Percentiles rank a stretch among this genome's conserved stretches.
Conservation (phyloP, 352 stramenopile genomes). For the Phytophthora crassamura region DNA sequence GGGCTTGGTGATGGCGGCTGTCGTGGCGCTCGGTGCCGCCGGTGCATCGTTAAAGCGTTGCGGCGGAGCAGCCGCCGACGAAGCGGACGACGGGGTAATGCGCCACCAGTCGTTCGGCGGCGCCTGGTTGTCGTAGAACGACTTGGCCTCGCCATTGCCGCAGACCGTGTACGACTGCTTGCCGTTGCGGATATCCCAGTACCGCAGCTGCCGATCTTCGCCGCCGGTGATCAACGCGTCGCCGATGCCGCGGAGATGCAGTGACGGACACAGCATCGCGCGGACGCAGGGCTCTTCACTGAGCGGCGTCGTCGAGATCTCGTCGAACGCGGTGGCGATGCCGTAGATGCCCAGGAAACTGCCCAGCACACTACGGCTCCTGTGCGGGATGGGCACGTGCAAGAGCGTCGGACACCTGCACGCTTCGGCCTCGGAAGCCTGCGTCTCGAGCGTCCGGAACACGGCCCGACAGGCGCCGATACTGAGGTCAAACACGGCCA, state of each 20-base stretch:
- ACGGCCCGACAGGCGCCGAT: conserved; percentile 92
- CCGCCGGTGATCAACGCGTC: conserved; percentile 94
- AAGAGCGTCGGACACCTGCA: conserved; percentile 77
- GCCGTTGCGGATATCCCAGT: conserved; percentile 96
- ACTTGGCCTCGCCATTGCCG: conserved; percentile 86
- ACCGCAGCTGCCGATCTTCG: conserved; percentile 95
- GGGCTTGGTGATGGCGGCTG: conserved; percentile 68
- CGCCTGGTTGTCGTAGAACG: conserved; percentile 88
- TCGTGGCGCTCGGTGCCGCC: conserved; percentile 32
- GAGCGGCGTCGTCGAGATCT: conserved; percentile 74
- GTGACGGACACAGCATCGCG: conserved; percentile 89
- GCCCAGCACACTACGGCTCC: conserved; percentile 69
- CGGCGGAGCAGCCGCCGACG: conserved; percentile 28
- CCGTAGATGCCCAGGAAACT: conserved; percentile 86
- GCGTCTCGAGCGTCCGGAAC: conserved; percentile 90
- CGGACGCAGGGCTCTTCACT: conserved; percentile 87
- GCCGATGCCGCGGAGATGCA: conserved; percentile 84
- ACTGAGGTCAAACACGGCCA: conserved; percentile 88
- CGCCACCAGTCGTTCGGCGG: conserved; percentile 86
- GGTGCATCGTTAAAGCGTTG: conserved; percentile 40
- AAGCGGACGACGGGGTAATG: conserved; percentile 62
- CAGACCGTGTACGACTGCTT: conserved; percentile 95
- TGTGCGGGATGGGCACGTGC: conserved; percentile 79
- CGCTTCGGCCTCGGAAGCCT: conserved; percentile 78
- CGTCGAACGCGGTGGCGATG: conserved; percentile 83